These are phyloP conservation scores for Phytopythium litorale DNA, from an alignment of 352 stramenopile species.

Conservation along the genomic window DNA sequence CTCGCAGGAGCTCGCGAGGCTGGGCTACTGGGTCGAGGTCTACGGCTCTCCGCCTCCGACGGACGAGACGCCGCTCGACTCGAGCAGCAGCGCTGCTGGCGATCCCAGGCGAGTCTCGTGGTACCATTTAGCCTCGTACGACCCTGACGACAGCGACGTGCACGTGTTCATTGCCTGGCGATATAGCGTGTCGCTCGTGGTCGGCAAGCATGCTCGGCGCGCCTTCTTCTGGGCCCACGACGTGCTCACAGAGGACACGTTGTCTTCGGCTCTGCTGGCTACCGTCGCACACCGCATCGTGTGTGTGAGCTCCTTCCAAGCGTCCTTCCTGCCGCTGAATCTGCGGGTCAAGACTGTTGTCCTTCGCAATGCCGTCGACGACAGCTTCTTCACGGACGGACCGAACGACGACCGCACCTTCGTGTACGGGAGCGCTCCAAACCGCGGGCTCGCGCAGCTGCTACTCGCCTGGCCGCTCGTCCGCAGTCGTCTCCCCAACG, in stretches of 20 bases:
- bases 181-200: slow-evolving; percentile 77
- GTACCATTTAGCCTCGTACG: slow-evolving; percentile 73
- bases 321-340: slow-evolving; percentile 33
- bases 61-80: slow-evolving; percentile 28
- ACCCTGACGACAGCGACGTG: slow-evolving; percentile 43
- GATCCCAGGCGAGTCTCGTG: slow-evolving; percentile 44
- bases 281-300: slow-evolving; percentile 64
- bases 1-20: slow-evolving; percentile 56
- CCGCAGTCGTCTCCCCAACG: slow-evolving; percentile 37
- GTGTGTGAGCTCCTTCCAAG: slow-evolving; percentile 80
- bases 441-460: slow-evolving; percentile 64
- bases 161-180: slow-evolving; percentile 92
- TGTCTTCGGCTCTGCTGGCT: slow-evolving; percentile 34
- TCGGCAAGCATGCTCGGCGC: slow-evolving; percentile 30
- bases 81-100: neutral
- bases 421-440: slow-evolving; percentile 86
- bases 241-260: slow-evolving; percentile 32
- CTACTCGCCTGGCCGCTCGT: slow-evolving; percentile 76
- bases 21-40: slow-evolving; percentile 87
- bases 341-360: slow-evolving; percentile 53
- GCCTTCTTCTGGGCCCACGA: slow-evolving; percentile 88
- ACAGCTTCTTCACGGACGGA: slow-evolving; percentile 53
- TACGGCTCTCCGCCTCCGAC: slow-evolving; percentile 63
- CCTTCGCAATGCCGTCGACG: slow-evolving; percentile 74
- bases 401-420: slow-evolving; percentile 59